Conservation (phyloP, 1,284 basidiomycete species). For the Porogramme epimiltina region DNA sequence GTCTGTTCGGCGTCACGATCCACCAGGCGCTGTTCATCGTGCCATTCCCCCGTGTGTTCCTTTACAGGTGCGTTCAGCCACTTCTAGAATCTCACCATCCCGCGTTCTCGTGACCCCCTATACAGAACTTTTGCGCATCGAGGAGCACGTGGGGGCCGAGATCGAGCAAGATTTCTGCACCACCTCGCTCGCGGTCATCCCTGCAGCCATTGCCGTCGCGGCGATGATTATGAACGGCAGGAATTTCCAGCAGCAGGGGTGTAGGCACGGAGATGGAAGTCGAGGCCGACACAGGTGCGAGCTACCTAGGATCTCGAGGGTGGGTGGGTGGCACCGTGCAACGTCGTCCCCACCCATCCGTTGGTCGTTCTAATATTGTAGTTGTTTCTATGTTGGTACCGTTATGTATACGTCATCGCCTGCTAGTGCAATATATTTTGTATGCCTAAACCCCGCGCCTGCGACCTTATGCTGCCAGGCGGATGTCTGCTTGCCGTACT, state of each 20-base stretch:
- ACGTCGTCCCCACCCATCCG: too few relatives aligned
- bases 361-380: too few relatives aligned
- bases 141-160: slow-evolving; percentile 97
- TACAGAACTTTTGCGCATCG: slow-evolving; percentile 93
- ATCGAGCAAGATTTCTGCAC: slow-evolving; percentile 53
- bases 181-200: slow-evolving; percentile 33
- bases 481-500: too few relatives aligned
- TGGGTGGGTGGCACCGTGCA: too few relatives aligned
- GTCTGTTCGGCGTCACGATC: slow-evolving; percentile 91
- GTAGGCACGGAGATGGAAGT: slow-evolving; percentile 57
- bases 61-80: slow-evolving; percentile 97
- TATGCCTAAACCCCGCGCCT: too few relatives aligned
- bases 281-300: slow-evolving; percentile 43
- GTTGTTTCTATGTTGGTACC: too few relatives aligned
- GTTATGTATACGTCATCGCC: too few relatives aligned
- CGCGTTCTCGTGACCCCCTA: slow-evolving; percentile 92
- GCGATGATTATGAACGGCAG: slow-evolving; percentile 17
- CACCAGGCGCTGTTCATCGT: slow-evolving; percentile 97
- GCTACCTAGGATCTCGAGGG: slow-evolving; percentile 22
- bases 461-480: too few relatives aligned
- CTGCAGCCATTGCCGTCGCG: slow-evolving; percentile 17
- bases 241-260: slow-evolving; percentile 24
- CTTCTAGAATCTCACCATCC: slow-evolving; percentile 88
- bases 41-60: slow-evolving; percentile 95
- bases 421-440: too few relatives aligned